Conservation (phyloP, 2,329 filamentous ascomycete species). For the Capronia americana region DNA sequence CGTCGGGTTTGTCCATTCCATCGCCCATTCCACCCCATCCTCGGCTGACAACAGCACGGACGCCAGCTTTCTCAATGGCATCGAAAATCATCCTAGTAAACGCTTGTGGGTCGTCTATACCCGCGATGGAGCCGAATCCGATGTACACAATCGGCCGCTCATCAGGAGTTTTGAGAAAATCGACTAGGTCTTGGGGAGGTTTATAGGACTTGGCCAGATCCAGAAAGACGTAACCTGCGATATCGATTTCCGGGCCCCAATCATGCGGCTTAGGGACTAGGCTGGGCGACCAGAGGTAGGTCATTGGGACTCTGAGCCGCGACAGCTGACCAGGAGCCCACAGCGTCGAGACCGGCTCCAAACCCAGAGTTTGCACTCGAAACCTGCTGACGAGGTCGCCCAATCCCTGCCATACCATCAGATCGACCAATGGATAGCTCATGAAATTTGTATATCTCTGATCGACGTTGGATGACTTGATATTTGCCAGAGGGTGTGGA, state of each 20-base stretch:
- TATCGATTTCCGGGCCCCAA: constrained; percentile 61
- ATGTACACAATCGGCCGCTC: constrained; percentile 45
- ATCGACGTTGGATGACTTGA: constrained; percentile 75
- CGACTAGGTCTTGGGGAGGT: constrained; percentile 49
- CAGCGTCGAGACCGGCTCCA: constrained; percentile 76
- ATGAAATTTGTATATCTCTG: constrained; percentile 79
- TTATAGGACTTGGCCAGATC: constrained; percentile 55
- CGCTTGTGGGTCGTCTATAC: constrained; percentile 46
- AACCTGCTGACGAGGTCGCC: constrained; percentile 80
- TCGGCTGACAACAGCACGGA: constrained; percentile 47
- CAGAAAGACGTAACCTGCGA: constrained; percentile 63
- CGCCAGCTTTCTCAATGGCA: constrained; percentile 43
- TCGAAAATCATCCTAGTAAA: constrained; percentile 47
- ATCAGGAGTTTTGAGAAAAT: constrained; percentile 41
- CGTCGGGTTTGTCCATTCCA: constrained; percentile 42
- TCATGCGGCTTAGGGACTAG: constrained; percentile 62
- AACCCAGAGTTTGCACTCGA: constrained; percentile 68
- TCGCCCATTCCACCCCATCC: constrained; percentile 48
- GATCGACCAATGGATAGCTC: constrained; percentile 67
- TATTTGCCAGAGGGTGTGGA: constrained; percentile 77
- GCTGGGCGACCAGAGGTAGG: constrained; percentile 67
- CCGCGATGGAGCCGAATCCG: constrained; percentile 47
- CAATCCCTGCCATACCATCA: constrained; percentile 52
- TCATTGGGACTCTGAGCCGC: constrained; percentile 75
- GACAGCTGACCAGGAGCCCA: constrained; percentile 79